Conservation (phyloP, 225 moss, liverwort and hornwort genomes). For the Sphagnum contortum region DNA sequence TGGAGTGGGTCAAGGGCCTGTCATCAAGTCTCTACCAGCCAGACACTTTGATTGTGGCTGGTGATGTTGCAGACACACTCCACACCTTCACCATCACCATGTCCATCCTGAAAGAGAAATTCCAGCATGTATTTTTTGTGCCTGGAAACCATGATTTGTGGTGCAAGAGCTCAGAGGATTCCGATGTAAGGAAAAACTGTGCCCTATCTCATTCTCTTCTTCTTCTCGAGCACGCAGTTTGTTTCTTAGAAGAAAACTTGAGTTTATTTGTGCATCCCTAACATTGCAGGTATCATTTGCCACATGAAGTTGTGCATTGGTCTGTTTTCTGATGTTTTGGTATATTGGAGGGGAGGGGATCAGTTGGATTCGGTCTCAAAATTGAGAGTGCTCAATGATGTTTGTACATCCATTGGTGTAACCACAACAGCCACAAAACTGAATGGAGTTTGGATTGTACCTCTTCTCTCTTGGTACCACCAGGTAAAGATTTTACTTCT, state of each 20-base stretch:
- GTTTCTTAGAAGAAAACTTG: no score
- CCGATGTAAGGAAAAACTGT: constrained; percentile 21
- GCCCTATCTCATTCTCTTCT: no score
- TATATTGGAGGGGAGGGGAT: not conserved
- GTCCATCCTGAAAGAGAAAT: constrained; percentile 56
- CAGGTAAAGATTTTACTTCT: constrained; percentile 58
- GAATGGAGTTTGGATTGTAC: constrained; percentile 73
- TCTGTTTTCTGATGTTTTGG: no score
- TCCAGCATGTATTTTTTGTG: constrained; percentile 72
- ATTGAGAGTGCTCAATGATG: constrained; percentile 50
- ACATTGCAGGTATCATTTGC: no score
- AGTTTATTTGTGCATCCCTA: no score
- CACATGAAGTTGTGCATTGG: no score
- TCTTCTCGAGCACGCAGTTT: no score
- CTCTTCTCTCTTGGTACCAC: constrained; percentile 92
- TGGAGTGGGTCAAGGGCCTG: constrained; percentile 65
- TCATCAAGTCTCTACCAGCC: constrained; percentile 41
- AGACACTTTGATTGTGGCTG: constrained; percentile 72
- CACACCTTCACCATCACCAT: constrained; percentile 51
- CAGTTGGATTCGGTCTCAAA: constrained; percentile 68
- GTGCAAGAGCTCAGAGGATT: constrained; percentile 58
- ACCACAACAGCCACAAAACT: constrained; percentile 56
- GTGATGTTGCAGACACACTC: constrained; percentile 69
- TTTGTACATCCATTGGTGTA: constrained; percentile 64
- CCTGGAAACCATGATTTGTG: constrained; percentile 90